phyloP scores from a whole-genome alignment of 129 eudicot species.

The Arctium minus region DNA sequence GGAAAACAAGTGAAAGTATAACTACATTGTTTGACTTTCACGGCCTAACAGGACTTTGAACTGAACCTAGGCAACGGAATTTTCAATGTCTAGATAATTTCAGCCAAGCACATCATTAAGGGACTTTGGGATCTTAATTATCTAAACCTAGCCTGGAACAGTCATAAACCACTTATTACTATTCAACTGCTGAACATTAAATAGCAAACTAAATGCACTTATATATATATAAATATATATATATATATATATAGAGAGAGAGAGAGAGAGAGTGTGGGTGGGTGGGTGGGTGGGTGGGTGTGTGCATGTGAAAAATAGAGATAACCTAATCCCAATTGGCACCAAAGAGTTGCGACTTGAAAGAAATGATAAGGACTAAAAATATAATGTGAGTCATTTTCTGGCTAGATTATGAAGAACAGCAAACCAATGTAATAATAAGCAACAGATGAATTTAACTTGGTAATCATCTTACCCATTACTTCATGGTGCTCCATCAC shows the following conservation, averaged over 20 bases:
- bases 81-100: background rate
- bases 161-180: background rate
- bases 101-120: background rate
- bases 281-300: background rate
- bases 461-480: slow-evolving; percentile 60
- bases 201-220: background rate
- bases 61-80: background rate
- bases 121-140: background rate
- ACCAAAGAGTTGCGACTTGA: slow-evolving; percentile 9
- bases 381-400: background rate
- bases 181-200: background rate
- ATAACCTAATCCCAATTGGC: background rate
- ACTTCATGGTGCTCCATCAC: slow-evolving; percentile 98
- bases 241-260: too few relatives aligned
- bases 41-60: too few relatives aligned
- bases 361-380: background rate
- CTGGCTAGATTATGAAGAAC: background rate
- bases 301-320: background rate
- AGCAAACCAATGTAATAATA: background rate
- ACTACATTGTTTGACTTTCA: too few relatives aligned
- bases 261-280: too few relatives aligned
- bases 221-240: too few relatives aligned
- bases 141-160: background rate
- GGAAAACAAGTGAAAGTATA: too few relatives aligned
- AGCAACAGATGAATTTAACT: slow-evolving; percentile 4